Percentiles rank a stretch among this genome's conserved stretches.
Conservation (phyloP, 1,284 basidiomycete species). For the Trichosporon faecale region DNA sequence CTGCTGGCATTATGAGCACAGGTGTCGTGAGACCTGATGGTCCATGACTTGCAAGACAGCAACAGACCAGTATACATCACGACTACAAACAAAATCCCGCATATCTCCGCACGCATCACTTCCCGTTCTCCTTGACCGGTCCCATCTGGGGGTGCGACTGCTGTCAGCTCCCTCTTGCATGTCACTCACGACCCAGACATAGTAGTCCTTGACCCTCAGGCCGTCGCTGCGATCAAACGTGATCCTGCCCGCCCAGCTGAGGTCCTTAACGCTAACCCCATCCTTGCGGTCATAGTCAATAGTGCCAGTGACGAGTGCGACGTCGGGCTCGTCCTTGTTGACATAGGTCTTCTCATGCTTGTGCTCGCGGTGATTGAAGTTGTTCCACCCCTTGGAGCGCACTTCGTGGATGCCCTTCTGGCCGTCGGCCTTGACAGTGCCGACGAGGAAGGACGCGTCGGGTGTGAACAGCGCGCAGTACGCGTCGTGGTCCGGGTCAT, state of each 20-base stretch:
- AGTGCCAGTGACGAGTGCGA: neutral
- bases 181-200: slow-evolving; percentile 13
- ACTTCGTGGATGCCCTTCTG: neutral
- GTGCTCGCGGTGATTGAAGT: neutral
- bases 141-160: neutral
- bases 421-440: neutral
- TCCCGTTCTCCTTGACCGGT: neutral
- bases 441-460: neutral
- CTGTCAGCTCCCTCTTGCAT: neutral
- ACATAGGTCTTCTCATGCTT: slow-evolving; percentile 5
- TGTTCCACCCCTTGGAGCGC: neutral
- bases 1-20: too few relatives aligned
- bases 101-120: neutral
- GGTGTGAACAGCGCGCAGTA: slow-evolving; percentile 6
- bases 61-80: too few relatives aligned
- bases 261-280: neutral
- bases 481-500: slow-evolving; percentile 10
- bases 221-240: neutral
- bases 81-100: neutral
- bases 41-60: too few relatives aligned
- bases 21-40: too few relatives aligned
- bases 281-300: slow-evolving; percentile 15
- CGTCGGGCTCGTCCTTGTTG: neutral
- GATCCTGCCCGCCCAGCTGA: slow-evolving; percentile 5
- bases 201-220: slow-evolving; percentile 11